Evolutionary conservation across 352 stramenopile genomes (phyloP).

Genomic region (Globisporangium echinulatum): DNA sequence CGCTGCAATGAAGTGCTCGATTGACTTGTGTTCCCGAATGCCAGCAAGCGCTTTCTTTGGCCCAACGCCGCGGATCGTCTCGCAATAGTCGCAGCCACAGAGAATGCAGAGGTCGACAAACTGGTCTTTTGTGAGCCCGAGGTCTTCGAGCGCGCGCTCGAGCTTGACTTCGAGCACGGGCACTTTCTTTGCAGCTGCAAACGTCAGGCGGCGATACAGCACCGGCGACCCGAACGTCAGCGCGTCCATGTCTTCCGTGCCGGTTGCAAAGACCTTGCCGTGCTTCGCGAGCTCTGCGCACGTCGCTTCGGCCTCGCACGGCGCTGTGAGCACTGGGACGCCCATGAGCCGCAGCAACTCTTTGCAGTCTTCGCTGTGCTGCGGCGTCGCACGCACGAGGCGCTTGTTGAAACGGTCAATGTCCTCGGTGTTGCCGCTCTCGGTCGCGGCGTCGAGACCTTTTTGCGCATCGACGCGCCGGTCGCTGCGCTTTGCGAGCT

Average conservation of each 20-base stretch:
- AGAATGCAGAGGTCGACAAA: constrained; percentile 99
- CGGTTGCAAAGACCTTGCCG: constrained; percentile 92
- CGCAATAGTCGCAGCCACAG: constrained; percentile 98
- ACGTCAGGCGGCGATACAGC: constrained; percentile 89
- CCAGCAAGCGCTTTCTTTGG: constrained; percentile 97
- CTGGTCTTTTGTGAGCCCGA: constrained; percentile 90
- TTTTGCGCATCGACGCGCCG: constrained; percentile 85
- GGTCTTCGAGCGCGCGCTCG: constrained; percentile 87
- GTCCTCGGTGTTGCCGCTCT: constrained; percentile 83
- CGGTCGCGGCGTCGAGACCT: constrained; percentile 78
- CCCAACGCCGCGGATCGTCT: constrained; percentile 95
- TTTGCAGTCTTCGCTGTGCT: constrained; percentile 94
- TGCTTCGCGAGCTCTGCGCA: constrained; percentile 91
- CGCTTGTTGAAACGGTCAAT: constrained; percentile 94
- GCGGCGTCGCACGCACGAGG: constrained; percentile 82
- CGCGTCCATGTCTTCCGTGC: constrained; percentile 99
- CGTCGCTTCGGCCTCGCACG: constrained; percentile 98
- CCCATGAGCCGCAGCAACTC: constrained; percentile 93
- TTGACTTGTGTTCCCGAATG: constrained; percentile 94
- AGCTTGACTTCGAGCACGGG: constrained; percentile 90
- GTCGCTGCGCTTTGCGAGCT: constrained; percentile 93
- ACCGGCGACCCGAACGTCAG: constrained; percentile 97
- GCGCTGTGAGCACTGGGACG: constrained; percentile 93
- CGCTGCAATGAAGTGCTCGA: constrained; percentile 92
- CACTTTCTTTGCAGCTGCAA: constrained; percentile 85